phyloP scores from a whole-genome alignment of 192 early-diverging fungal species.

The Linnemannia schmuckeri region DNA sequence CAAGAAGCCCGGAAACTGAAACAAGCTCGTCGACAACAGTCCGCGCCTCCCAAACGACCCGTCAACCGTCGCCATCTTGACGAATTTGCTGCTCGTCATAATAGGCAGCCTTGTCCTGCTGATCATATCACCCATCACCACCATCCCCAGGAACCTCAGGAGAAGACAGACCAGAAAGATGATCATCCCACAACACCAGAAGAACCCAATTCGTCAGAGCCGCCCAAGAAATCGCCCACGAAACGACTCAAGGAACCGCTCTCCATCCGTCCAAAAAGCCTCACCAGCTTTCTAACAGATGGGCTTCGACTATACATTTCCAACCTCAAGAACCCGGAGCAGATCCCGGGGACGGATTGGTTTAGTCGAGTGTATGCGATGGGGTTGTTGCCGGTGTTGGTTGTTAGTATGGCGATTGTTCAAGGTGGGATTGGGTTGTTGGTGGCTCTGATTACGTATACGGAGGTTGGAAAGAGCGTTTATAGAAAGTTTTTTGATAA shows the following conservation, averaged over 20 bases:
- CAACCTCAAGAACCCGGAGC: constrained; percentile 26
- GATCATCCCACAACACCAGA: neutral
- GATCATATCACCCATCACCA: neutral
- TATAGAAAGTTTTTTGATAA: constrained; percentile 32
- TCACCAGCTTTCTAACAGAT: constrained; percentile 25
- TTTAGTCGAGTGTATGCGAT: constrained; percentile 42
- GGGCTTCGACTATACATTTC: constrained; percentile 24
- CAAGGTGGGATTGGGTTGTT: constrained; percentile 37
- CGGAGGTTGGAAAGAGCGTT: constrained; percentile 5
- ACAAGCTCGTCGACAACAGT: constrained; percentile 3
- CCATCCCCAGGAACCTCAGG: neutral
- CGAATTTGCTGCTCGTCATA: constrained; percentile 15
- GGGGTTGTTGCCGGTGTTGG: constrained; percentile 30
- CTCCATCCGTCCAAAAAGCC: constrained; percentile 21
- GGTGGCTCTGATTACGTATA: constrained; percentile 34
- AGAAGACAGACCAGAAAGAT: neutral
- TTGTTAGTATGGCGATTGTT: constrained; percentile 29
- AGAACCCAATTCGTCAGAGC: neutral
- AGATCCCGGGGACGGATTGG: constrained; percentile 38
- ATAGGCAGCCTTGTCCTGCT: neutral
- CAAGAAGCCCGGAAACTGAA: constrained; percentile 12
- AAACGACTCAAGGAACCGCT: constrained; percentile 24
- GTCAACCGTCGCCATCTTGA: constrained; percentile 19
- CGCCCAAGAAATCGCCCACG: neutral
- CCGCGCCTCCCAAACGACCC: constrained; percentile 18